A percentile compares a stretch with the other conserved stretches of the same genome.
Evolutionary conservation across 2,329 filamentous ascomycete genomes (phyloP).

Genomic region (Claviceps paspali): DNA sequence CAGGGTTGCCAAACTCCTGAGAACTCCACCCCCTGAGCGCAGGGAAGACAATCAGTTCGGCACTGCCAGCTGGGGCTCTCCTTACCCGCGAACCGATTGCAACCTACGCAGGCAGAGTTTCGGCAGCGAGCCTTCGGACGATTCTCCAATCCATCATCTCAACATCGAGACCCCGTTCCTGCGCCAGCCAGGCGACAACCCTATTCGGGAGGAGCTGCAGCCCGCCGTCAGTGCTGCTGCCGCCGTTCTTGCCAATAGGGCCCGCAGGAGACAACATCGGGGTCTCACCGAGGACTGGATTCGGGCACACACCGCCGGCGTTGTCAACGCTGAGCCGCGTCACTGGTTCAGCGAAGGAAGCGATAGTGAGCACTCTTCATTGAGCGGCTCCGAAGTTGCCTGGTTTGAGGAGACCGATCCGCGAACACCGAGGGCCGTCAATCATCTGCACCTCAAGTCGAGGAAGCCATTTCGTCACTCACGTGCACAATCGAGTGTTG

Average conservation of each 20-base stretch:
- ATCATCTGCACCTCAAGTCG: constrained; percentile 10
- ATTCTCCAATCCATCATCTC: constrained; percentile 44
- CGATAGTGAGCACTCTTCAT: constrained; percentile 59
- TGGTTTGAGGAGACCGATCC: constrained; percentile 35
- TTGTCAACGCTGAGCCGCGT: constrained; percentile 51
- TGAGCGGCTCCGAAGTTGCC: constrained; percentile 48
- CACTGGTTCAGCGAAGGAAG: constrained; percentile 69
- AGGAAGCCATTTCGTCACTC: constrained; percentile 21
- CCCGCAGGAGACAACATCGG: constrained; percentile 39
- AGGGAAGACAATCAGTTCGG: constrained; percentile 31
- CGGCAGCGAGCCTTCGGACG: constrained; percentile 44
- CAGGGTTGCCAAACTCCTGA: constrained; percentile 37
- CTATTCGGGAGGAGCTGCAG: constrained; percentile 14
- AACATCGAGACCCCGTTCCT: constrained; percentile 48
- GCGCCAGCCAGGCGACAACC: constrained; percentile 32
- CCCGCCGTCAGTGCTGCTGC: constrained; percentile 36
- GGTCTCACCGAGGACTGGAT: constrained; percentile 77
- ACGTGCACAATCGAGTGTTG: constrained; percentile 36
- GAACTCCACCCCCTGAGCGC: constrained; percentile 30
- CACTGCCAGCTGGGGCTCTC: constrained; percentile 83
- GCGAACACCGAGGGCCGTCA: constrained; percentile 30
- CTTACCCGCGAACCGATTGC: constrained; percentile 55
- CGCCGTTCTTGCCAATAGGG: constrained; percentile 48
- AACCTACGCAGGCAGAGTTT: constrained; percentile 35
- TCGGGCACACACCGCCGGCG: constrained; percentile 62